Percentiles rank a stretch among this genome's conserved stretches.
Conservation (phyloP, 352 stramenopile genomes). For the Globisporangium canariense region DNA sequence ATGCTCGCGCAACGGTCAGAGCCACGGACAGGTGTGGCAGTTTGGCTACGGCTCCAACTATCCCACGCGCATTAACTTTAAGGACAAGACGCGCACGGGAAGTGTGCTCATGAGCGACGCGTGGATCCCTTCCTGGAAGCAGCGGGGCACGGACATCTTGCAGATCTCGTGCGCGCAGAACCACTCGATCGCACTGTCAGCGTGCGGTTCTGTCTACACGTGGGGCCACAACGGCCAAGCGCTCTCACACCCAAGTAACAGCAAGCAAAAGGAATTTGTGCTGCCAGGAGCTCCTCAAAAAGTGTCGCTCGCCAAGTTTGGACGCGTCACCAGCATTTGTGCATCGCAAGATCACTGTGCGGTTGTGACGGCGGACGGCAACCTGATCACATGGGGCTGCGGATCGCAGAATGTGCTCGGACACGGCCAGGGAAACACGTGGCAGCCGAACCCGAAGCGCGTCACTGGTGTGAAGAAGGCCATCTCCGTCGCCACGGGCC, state of each 20-base stretch:
- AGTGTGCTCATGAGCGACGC: constrained; percentile 45
- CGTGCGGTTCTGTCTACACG: constrained; percentile 63
- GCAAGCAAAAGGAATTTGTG: constrained; percentile 17
- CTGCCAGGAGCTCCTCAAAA: constrained; percentile 41
- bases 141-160: constrained; percentile 52
- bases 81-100: constrained; percentile 29
- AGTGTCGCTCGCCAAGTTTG: constrained; percentile 43
- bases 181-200: constrained; percentile 73
- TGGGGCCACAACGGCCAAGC: constrained; percentile 72
- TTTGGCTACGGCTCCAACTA: constrained; percentile 73
- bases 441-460: constrained; percentile 76
- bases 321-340: constrained; percentile 48
- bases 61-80: constrained; percentile 62
- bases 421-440: constrained; percentile 67
- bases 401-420: constrained; percentile 67
- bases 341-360: constrained; percentile 77
- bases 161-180: constrained; percentile 72
- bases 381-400: constrained; percentile 76
- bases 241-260: constrained; percentile 41
- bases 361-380: constrained; percentile 55
- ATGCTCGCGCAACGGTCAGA: constrained; percentile 50
- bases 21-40: constrained; percentile 72
- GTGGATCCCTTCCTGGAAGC: constrained; percentile 57
- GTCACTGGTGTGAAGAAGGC: constrained; percentile 75
- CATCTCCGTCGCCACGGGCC: constrained; percentile 53